Evolutionary conservation across 176 grass and related monocot species (phyloP).

Genomic region (Chloris gayana): DNA sequence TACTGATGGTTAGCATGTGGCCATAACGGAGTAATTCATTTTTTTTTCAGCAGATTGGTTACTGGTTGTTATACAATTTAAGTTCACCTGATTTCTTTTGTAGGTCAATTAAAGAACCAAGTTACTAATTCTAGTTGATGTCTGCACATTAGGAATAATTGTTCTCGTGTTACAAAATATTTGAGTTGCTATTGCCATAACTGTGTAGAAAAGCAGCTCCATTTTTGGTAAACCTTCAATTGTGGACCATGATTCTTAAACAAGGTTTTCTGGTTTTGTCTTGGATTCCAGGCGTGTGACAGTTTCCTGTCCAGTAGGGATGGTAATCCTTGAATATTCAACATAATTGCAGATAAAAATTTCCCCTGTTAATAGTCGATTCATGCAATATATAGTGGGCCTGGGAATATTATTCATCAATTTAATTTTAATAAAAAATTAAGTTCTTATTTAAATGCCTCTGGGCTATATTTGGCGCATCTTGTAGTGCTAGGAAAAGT

Average conservation of each 20-base stretch:
- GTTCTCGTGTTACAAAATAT: background rate
- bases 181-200: slow-evolving; percentile 15
- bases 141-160: background rate
- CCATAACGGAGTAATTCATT: background rate
- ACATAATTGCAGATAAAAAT: background rate
- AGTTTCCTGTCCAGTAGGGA: background rate
- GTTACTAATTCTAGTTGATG: slow-evolving; percentile 1
- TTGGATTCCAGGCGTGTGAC: background rate
- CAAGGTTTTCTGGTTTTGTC: background rate
- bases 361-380: background rate
- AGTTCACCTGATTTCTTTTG: background rate
- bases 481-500: background rate
- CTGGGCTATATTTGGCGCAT: background rate
- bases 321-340: background rate
- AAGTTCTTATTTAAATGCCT: background rate
- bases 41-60: slow-evolving; percentile 4
- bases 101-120: background rate
- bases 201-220: background rate
- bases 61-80: background rate
- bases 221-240: background rate
- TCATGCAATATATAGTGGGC: background rate
- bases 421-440: background rate
- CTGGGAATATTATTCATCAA: background rate
- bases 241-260: background rate
- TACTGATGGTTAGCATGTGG: background rate